A percentile compares a stretch with the other conserved stretches of the same genome.
These are phyloP conservation scores for Lactarius tabidus DNA, from an alignment of 768 basidiomycete species.

Conservation along the genomic window DNA sequence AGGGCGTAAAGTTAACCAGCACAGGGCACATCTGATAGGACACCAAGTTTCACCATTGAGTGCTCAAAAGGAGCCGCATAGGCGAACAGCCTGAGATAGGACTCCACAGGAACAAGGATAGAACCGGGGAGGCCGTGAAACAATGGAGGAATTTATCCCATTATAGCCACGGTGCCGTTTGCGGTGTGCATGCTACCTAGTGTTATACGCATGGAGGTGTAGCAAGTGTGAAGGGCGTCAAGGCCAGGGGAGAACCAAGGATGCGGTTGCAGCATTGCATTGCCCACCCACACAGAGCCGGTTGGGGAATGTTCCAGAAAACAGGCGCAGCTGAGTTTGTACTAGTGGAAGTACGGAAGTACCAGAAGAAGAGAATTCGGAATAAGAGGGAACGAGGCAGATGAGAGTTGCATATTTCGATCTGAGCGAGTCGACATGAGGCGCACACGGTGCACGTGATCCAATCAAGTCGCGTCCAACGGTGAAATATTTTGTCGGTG, in stretches of 20 bases:
- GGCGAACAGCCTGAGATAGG: not conserved
- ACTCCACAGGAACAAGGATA: not conserved
- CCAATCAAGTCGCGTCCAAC: not conserved
- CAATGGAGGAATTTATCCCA: conserved; percentile 5
- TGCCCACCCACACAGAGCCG: not conserved
- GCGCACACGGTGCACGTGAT: conserved; percentile 15
- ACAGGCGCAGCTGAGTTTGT: not conserved
- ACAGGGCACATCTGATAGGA: not conserved
- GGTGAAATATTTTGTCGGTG: no score
- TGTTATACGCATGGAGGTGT: conserved; percentile 4
- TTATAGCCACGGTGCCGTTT: conserved; percentile 1
- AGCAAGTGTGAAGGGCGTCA: conserved; percentile 10
- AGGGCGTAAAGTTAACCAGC: conserved; percentile 6
- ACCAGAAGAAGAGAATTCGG: not conserved
- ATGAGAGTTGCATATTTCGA: not conserved
- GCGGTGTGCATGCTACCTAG: conserved; percentile 1
- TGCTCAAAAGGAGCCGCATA: not conserved
- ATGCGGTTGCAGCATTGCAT: conserved; percentile 7
- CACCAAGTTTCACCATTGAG: not conserved
- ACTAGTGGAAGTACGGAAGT: conserved; percentile 4
- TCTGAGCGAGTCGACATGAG: not conserved
- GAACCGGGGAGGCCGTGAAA: conserved; percentile 2
- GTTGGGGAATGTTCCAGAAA: conserved; percentile 7
- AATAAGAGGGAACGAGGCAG: conserved; percentile 12
- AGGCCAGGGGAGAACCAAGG: conserved; percentile 7